Base-by-base conservation (phyloP, 441 rosid genomes). In the Erodium texanum region DNA sequence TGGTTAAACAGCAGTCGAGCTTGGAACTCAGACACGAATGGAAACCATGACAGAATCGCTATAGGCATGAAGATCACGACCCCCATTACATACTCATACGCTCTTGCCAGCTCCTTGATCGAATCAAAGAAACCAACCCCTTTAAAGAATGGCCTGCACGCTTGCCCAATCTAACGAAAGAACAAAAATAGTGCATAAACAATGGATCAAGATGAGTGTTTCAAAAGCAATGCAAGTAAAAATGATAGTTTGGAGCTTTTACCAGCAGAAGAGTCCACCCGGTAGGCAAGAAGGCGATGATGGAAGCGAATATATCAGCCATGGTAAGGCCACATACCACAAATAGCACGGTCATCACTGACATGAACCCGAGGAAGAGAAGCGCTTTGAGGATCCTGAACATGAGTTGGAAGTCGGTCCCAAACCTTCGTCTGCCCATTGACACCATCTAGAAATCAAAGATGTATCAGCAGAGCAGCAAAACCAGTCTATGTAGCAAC, bases 211-310 rank as follows among this genome's bases (percentile, higher is more conserved):
- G 20, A 50, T n/a, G n/a, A n/a, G n/a, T n/a, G n/a, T n/a, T n/a
- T n/a, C n/a, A n/a, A n/a, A n/a, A n/a, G n/a, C n/a, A n/a, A n/a
- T n/a, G n/a, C n/a, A n/a, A n/a, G n/a, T n/a, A n/a, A n/a, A n/a
- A n/a, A n/a, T n/a, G n/a, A n/a, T n/a, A 71, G 64, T 52, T 66
- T 27, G 59, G 52, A 29, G 78, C 96, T n/a, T n/a, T 88, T 80
- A 95, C 99, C 71, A 92, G 89, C 71, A 94, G 77, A 70, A 94
- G 14, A 71, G 96, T 93, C 99, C 98, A 94, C 2, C 98, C 99
- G 0, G 99, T 77, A 20, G 89, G 98, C 82, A 90, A 68, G 84
- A 95, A 95, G 68, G 97, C 97, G 20, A 95, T 90, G 73, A 76
- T 18, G 32, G 90, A 75, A 69, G 98, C 96, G 45, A 86, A 87